phyloP scores from a whole-genome alignment of 768 basidiomycete genomes.

The Cyclocybe cylindracea region DNA sequence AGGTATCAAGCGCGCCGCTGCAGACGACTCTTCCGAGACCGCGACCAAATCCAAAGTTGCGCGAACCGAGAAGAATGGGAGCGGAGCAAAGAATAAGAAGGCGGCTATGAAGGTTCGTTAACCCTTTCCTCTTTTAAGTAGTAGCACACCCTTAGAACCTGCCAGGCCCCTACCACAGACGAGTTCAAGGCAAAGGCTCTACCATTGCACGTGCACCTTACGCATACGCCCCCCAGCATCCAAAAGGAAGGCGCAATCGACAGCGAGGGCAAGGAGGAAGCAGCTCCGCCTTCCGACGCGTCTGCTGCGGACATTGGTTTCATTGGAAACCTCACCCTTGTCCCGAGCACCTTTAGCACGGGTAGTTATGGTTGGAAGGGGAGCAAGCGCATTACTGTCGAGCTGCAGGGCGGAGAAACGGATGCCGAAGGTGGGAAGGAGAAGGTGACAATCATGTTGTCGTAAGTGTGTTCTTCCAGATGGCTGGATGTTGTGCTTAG shows the following conservation, averaged over 20 bases:
- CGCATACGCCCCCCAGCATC: slow-evolving; percentile 59
- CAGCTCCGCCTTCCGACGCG: slow-evolving; percentile 33
- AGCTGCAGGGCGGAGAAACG: slow-evolving; percentile 52
- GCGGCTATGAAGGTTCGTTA: too few species aligned
- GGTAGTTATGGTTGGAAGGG: slow-evolving; percentile 90
- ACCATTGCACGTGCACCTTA: slow-evolving; percentile 68
- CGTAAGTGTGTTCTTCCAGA: slow-evolving; percentile 45
- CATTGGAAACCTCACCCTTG: slow-evolving; percentile 55
- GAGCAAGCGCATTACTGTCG: slow-evolving; percentile 63
- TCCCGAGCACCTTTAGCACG: slow-evolving; percentile 64
- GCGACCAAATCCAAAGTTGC: too few species aligned
- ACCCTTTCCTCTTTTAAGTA: too few species aligned
- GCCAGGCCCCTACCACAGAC: slow-evolving; percentile 27
- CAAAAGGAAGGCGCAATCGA: slow-evolving; percentile 5
- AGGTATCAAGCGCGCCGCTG: too few species aligned
- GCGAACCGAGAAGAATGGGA: too few species aligned
- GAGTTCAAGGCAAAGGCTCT: slow-evolving; percentile 66
- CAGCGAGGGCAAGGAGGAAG: slow-evolving; percentile 5
- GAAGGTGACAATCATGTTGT: slow-evolving; percentile 73
- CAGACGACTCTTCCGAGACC: too few species aligned
- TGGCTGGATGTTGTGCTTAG: neutral
- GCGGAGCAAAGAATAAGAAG: too few species aligned
- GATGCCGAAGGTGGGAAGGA: slow-evolving; percentile 50
- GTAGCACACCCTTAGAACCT: too few species aligned
- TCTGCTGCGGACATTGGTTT: slow-evolving; percentile 59